Evolutionary conservation across 805 yeast genomes (phyloP), one percentile per base, ranked within the genome.

Genomic region (Ogataea saltuana): DNA sequence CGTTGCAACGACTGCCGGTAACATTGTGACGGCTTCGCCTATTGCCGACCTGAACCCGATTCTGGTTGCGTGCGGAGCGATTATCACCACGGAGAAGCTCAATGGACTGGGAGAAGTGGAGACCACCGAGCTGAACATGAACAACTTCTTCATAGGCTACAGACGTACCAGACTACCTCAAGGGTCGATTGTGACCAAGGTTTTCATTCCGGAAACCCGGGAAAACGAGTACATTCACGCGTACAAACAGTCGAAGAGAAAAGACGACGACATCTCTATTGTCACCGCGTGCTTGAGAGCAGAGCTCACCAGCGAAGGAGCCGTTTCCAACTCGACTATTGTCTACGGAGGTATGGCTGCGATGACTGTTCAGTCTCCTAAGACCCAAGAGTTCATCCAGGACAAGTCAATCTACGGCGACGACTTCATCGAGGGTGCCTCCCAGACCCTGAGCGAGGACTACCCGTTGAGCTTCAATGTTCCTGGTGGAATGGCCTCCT

Each of bases 311-410:
- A 10, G 37, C n/a, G 48, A 50, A 7, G 63, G 61, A n/a, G 45
- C 41, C 4, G 53, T 67, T 23, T 48, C 39, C 18, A 54, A 63
- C 28, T 62, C 69, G 1, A 55, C 70, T 0, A 49, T 72, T 13
- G 71, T 66, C 2, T 72, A 67, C 44, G 78, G 78, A 21, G 78
- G 78, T 33, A 73, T 72, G 59, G 78, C 76, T 4, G 72, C 76
- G 3, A 63, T 69, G 58, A 72, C 78, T 1, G 65, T 65, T 2
- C 62, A 64, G 21, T 65, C 75, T 4, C 60, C 59, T 29, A 58
- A 69, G 15, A 62, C 74, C 1, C 62, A 59, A 38, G 51, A 34
- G 3, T 49, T 27, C 27, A 48, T 61, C 19, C 28, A 43, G 29
- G 64, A 52, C 7, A 57, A 56, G 38, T 48, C 54, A 2, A 50